These are phyloP conservation scores for Vitis hybrid DNA, from an alignment of 177 flowering plant genomes.

Conservation along the genomic window DNA sequence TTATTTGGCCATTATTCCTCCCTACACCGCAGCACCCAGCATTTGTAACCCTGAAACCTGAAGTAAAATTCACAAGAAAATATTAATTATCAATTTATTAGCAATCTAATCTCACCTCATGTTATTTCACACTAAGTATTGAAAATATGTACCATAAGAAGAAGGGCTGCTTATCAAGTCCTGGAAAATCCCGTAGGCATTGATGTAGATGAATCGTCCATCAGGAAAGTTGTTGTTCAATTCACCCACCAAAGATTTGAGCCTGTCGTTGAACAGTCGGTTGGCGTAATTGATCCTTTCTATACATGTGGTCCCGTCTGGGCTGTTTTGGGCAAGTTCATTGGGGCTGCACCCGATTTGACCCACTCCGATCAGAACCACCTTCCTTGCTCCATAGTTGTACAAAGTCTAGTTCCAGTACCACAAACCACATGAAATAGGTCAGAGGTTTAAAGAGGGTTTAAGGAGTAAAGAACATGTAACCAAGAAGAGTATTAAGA, in stretches of 20 bases:
- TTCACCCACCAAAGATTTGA: conserved; percentile 37
- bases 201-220: conserved; percentile 34
- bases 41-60: conserved; percentile 69
- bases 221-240: conserved; percentile 35
- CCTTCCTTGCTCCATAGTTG: conserved; percentile 53
- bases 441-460: background rate
- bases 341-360: conserved; percentile 58
- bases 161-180: conserved; percentile 33
- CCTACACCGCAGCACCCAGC: conserved; percentile 89
- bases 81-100: too few species aligned
- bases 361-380: conserved; percentile 48
- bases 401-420: conserved; percentile 30
- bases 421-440: background rate
- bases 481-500: too few species aligned
- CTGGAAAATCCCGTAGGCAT: conserved; percentile 41
- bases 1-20: conserved; percentile 85
- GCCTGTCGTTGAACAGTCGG: conserved; percentile 43
- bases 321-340: conserved; percentile 40
- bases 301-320: conserved; percentile 42
- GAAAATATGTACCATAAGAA: conserved; percentile 25
- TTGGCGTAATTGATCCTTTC: conserved; percentile 35
- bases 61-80: background rate
- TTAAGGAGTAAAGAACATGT: background rate
- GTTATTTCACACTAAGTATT: too few species aligned
- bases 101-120: too few species aligned